A percentile compares a stretch with the other conserved stretches of the same genome.
These are phyloP conservation scores for Nosema muscidifuracis DNA, from an alignment of 371 early-diverging fungal genomes.

Conservation along the genomic window DNA sequence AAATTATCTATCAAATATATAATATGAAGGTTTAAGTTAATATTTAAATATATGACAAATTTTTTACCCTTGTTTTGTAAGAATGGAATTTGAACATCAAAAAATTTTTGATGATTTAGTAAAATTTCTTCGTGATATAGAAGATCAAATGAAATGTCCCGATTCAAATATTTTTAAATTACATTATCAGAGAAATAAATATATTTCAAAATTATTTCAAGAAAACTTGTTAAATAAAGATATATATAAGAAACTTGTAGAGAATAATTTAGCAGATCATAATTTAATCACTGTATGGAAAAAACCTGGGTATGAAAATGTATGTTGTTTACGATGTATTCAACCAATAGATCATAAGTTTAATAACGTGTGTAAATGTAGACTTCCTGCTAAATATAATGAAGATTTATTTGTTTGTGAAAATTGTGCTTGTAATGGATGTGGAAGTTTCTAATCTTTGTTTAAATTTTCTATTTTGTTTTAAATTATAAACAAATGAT, in stretches of 20 bases:
- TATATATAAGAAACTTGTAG: conserved; percentile 78
- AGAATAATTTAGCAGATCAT: conserved; percentile 81
- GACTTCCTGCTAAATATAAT: conserved; percentile 69
- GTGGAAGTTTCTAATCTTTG: conserved; percentile 34
- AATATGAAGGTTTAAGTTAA: no score
- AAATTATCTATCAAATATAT: no score
- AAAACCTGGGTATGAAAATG: conserved; percentile 88
- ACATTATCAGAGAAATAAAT: conserved; percentile 85
- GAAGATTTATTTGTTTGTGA: conserved; percentile 11
- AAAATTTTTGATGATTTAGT: not conserved
- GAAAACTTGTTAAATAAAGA: conserved; percentile 80
- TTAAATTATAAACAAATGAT: conserved; percentile 6
- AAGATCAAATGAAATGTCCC: not conserved
- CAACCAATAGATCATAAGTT: conserved; percentile 89
- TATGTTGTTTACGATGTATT: conserved; percentile 90
- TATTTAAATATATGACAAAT: no score
- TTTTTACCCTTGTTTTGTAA: no score
- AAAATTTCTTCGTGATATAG: not conserved
- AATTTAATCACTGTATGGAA: conserved; percentile 91
- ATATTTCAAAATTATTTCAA: conserved; percentile 80
- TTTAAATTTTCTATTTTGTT: not conserved
- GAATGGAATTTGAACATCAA: no score
- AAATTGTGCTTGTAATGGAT: conserved; percentile 48
- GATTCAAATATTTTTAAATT: conserved; percentile 72
- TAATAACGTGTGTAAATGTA: conserved; percentile 90